Base-by-base conservation (phyloP, 2,329 filamentous ascomycete genomes). In the Sphaceloma murrayae region DNA sequence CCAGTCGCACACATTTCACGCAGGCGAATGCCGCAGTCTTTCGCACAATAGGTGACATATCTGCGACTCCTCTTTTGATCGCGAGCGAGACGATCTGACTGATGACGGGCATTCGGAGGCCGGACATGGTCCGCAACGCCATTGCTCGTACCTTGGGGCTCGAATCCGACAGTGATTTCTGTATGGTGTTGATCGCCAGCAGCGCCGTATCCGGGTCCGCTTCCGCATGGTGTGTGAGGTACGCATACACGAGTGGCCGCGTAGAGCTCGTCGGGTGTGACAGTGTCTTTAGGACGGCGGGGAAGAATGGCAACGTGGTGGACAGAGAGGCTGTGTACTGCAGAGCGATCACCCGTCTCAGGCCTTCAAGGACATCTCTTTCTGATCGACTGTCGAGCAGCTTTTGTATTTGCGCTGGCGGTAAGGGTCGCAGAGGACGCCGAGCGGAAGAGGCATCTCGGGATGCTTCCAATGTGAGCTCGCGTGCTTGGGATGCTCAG, bases 201-300 rank as follows among this genome's bases (percentile, higher is more conserved):
- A 98, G 75, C 14, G 91, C 88, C 34, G 95, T 83, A 64, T 98
- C 91, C 47, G 89, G 91, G 58, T 96, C 91, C 51, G 87, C 79
- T 62, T 96, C 91, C 61, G 91, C 91, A 73, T 98, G 88, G 61
- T 93, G 85, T 49, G 96, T 82, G 50, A 98, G 79, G 66, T 95
- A 98, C 61, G 95, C 94, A 70, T 98, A 98, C 50, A 98, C 91
- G 46, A 98, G 78, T 64, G 96, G 96, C 67, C 95, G 93, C 64
- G 96, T 88, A 58, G 94, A 87, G 56, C 95, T 74, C 56, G 87
- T 94, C 10, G 88, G 83, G 27, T 85, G 94, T 19, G 89, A 89
- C 48, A 95, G 86, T 56, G 96, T 98, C 69, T 98, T 98, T 62
- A 98, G 86, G 45, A 98, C 84, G 17, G 87, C 84, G n/a, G 89